phyloP scores from a whole-genome alignment of 2,329 filamentous ascomycete species.

The Microthyrium microscopicum region DNA sequence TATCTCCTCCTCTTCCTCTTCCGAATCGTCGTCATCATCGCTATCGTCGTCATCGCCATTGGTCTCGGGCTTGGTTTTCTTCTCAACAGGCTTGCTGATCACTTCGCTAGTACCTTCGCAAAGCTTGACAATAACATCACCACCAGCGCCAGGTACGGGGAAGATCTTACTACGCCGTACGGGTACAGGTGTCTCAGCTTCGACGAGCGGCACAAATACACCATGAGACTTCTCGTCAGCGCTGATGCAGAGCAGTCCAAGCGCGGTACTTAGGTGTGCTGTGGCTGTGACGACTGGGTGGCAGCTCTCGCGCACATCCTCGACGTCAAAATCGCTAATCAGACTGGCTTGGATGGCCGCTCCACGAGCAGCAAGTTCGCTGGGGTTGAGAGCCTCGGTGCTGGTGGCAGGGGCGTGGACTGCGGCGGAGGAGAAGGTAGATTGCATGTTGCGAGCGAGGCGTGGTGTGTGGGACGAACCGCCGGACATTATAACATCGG shows the following conservation, averaged over 20 bases:
- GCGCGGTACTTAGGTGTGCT: conserved; percentile 73
- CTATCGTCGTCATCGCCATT: conserved; percentile 45
- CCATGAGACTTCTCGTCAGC: conserved; percentile 27
- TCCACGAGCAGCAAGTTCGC: conserved; percentile 73
- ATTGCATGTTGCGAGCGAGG: conserved; percentile 64
- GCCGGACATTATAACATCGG: conserved; percentile 86
- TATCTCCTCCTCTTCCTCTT: conserved; percentile 75
- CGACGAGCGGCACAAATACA: conserved; percentile 61
- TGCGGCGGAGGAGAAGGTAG: conserved; percentile 52
- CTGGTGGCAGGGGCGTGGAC: conserved; percentile 73
- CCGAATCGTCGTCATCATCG: conserved; percentile 39
- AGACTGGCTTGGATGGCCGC: conserved; percentile 90
- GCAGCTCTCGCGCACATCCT: conserved; percentile 89
- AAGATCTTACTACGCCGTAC: conserved; percentile 74
- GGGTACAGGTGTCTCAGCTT: conserved; percentile 75
- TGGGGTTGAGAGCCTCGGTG: conserved; percentile 72
- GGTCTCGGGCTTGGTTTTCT: conserved; percentile 39
- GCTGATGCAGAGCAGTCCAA: conserved; percentile 61
- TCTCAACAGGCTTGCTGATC: conserved; percentile 81
- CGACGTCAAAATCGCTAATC: conserved; percentile 83
- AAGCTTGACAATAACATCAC: conserved; percentile 75
- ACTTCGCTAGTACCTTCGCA: conserved; percentile 82
- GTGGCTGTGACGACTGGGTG: conserved; percentile 91
- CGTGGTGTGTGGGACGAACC: conserved; percentile 88
- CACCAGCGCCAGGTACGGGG: conserved; percentile 58